A percentile compares a stretch with the other conserved stretches of the same genome.
Evolutionary conservation across 1,139 yeast species (phyloP).

Genomic region (Debaryomycetaceae sp.): DNA sequence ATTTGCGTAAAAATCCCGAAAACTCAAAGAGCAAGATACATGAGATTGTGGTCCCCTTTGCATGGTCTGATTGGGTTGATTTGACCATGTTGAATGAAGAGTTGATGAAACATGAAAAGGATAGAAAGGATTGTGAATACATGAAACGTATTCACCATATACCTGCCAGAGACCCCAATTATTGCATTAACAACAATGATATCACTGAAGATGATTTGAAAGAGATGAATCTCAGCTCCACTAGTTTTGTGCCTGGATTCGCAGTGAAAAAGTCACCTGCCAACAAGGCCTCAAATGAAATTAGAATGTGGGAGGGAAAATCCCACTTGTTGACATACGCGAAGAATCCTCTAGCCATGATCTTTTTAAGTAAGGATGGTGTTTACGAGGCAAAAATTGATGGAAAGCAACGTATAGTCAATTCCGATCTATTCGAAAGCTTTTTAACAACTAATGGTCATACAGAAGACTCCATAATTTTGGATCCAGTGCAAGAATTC

Average conservation of each 20-base stretch:
- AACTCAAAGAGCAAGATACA: slow-evolving; percentile 10
- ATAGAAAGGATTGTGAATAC: slow-evolving; percentile 14
- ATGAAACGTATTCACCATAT: slow-evolving; percentile 21
- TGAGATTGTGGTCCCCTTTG: slow-evolving; percentile 17
- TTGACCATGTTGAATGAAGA: slow-evolving; percentile 18
- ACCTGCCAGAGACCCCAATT: slow-evolving; percentile 17
- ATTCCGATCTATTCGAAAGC: slow-evolving; percentile 21
- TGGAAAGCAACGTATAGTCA: slow-evolving; percentile 18
- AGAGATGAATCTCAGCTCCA: slow-evolving; percentile 17
- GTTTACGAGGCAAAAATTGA: slow-evolving; percentile 29
- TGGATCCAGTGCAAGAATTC: slow-evolving; percentile 21
- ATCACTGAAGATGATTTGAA: slow-evolving; percentile 23
- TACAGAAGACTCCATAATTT: slow-evolving; percentile 11
- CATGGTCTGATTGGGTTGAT: slow-evolving; percentile 32
- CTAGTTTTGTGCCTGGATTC: slow-evolving; percentile 23
- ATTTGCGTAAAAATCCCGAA: slow-evolving; percentile 11
- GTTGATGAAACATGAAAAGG: slow-evolving; percentile 6
- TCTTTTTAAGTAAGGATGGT: slow-evolving; percentile 22
- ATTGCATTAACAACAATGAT: slow-evolving; percentile 22
- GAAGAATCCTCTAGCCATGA: slow-evolving; percentile 16
- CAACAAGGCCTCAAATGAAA: slow-evolving; percentile 23
- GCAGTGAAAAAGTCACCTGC: slow-evolving; percentile 20
- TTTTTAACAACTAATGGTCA: slow-evolving; percentile 17
- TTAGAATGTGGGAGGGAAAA: slow-evolving; percentile 25
- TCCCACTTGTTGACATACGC: slow-evolving; percentile 19